phyloP scores from a whole-genome alignment of 257 asterid genomes.

The Petrea volubilis region DNA sequence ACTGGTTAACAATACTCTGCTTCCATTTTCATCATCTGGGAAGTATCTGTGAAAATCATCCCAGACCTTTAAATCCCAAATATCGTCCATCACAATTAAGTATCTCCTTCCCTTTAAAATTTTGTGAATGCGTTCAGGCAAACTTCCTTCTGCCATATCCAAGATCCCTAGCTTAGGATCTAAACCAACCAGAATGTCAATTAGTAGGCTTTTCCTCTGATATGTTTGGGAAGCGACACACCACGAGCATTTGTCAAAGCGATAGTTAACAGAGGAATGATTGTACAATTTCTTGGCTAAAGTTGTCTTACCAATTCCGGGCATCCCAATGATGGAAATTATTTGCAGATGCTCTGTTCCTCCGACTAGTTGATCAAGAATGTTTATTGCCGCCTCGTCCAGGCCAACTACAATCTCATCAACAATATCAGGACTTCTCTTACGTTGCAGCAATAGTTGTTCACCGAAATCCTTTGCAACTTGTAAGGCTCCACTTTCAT shows the following conservation, averaged over 20 bases:
- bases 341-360: not conserved
- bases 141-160: conserved; percentile 1
- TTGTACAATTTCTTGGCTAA: conserved; percentile 21
- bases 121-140: conserved; percentile 13
- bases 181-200: not conserved
- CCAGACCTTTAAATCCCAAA: conserved; percentile 29
- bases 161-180: not conserved
- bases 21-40: too few species aligned
- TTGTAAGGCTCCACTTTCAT: not conserved
- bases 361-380: not conserved
- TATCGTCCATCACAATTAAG: conserved; percentile 32
- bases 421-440: not conserved
- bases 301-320: conserved; percentile 33
- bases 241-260: conserved; percentile 11
- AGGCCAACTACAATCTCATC: conserved; percentile 3
- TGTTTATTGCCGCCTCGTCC: not conserved
- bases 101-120: conserved; percentile 22
- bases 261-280: not conserved
- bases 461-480: not conserved
- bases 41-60: not conserved
- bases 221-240: conserved; percentile 20
- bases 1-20: conserved; percentile 25
- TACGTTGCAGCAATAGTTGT: not conserved
- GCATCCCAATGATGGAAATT: conserved; percentile 13
- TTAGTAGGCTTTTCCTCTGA: conserved; percentile 10